phyloP scores from a whole-genome alignment of 257 asterid species.

The Mitragyna speciosa region DNA sequence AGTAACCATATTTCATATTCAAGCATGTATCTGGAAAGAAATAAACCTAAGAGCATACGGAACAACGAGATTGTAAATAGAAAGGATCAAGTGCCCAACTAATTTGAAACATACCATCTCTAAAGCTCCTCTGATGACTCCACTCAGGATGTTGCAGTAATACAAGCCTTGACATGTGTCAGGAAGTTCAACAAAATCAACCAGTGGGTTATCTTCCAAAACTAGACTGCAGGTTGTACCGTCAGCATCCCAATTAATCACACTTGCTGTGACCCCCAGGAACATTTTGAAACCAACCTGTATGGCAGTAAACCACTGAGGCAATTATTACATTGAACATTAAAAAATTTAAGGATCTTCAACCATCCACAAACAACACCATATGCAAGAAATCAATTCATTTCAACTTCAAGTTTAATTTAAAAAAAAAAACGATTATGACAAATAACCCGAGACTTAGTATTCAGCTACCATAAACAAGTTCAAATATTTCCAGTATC shows the following conservation, averaged over 20 bases:
- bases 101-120: constrained; percentile 74
- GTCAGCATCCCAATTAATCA: constrained; percentile 80
- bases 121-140: constrained; percentile 89
- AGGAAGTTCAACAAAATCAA: constrained; percentile 97
- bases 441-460: neutral
- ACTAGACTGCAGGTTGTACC: constrained; percentile 94
- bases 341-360: neutral
- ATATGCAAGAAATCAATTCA: neutral
- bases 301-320: constrained; percentile 5
- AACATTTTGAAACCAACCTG: constrained; percentile 96
- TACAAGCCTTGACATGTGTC: constrained; percentile 94
- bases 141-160: constrained; percentile 91
- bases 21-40: neutral
- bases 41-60: neutral
- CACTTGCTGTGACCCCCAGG: constrained; percentile 81
- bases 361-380: neutral
- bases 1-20: neutral
- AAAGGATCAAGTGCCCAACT: constrained; percentile 8
- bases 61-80: neutral
- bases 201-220: constrained; percentile 92
- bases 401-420: neutral
- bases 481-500: neutral
- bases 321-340: neutral
- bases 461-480: neutral
- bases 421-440: too few relatives aligned